Conservation (phyloP, 2,329 filamentous ascomycete species). For the Tolypocladium paradoxum region DNA sequence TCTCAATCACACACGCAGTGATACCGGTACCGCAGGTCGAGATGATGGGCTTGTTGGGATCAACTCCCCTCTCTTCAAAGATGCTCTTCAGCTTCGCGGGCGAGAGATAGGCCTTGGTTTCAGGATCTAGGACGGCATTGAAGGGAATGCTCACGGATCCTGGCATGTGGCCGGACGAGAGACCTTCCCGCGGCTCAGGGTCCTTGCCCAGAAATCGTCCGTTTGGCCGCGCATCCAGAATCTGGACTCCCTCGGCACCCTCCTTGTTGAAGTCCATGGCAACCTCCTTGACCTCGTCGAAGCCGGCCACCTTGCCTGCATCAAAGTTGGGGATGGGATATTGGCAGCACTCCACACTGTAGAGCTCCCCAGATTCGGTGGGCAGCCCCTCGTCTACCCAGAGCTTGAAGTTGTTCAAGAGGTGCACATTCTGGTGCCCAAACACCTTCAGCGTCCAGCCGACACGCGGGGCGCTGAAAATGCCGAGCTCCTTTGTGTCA, state of each 20-base stretch:
- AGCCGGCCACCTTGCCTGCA: constrained; percentile 59
- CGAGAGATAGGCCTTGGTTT: constrained; percentile 70
- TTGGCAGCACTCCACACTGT: constrained; percentile 52
- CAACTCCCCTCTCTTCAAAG: constrained; percentile 70
- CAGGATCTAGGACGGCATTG: constrained; percentile 65
- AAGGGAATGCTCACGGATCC: constrained; percentile 78
- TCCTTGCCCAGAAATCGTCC: constrained; percentile 75
- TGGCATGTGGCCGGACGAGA: constrained; percentile 87
- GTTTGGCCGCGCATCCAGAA: constrained; percentile 73
- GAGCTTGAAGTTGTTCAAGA: constrained; percentile 92
- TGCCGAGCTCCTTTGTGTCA: constrained; percentile 80
- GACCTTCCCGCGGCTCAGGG: constrained; percentile 74
- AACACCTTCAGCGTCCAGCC: constrained; percentile 90
- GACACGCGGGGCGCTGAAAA: constrained; percentile 88
- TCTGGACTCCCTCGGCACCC: constrained; percentile 71
- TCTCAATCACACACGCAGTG: constrained; percentile 83
- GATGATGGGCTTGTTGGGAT: constrained; percentile 71
- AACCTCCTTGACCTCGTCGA: constrained; percentile 72
- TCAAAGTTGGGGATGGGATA: constrained; percentile 55
- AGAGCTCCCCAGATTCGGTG: constrained; percentile 68
- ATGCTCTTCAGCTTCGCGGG: constrained; percentile 61
- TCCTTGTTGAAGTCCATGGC: constrained; percentile 71
- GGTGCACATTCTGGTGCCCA: constrained; percentile 77
- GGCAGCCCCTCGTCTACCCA: constrained; percentile 81
- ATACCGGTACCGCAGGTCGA: constrained; percentile 89